Base-by-base conservation (phyloP, 306 rosid species). In the Sphenostylis stenocarpa region DNA sequence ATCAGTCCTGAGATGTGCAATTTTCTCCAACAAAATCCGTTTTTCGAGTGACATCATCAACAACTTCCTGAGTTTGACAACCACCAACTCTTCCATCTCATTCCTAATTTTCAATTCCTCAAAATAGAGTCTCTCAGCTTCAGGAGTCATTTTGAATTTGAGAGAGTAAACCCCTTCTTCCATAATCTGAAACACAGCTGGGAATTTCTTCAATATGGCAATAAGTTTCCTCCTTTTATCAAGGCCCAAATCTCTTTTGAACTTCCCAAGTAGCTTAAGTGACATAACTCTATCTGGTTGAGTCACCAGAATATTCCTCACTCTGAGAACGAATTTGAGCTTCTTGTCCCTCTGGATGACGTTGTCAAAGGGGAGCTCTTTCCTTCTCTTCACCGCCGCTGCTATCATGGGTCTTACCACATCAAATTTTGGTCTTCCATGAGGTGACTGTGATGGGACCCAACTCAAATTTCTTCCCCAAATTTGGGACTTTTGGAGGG, bases 241-340 rank as follows among this genome's bases (percentile, higher is more conserved):
- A 19, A 63, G 69, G 4, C 69, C 69, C 28, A 63, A 63, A 17
- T 63, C 69, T 19, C 69, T 63, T 63, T 63, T 63, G 69, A 63
- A 63, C 48, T 63, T 63, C 0, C 69, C 69, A 17, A 63, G 48
- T 3, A 1, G 4, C 48, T 36, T 36, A 17, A 63, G 69, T 0
- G 69, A 63, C 69, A 63, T 63, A 63, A 63, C 47, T 48, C 69
- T 63, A 36, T 63, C 69, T 10, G 48, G 69, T 63, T 63, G 69
- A 63, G 28, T 20, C 47, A 63, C 69, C 11, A 63, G 69, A 63
- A 63, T 63, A 1, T 63, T 63, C 29, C 69, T 63, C 21, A 63
- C 69, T 48, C 6, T 63, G 28, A 63, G 48, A 1, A 36, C 48
- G 69, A 63, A 63, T 19, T 63, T 63, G n/a, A 63, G 69, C 69